Evolutionary conservation across 106 monocot genomes (phyloP), one percentile per base, ranked within the genome.

Genomic region (Allium sativum): DNA sequence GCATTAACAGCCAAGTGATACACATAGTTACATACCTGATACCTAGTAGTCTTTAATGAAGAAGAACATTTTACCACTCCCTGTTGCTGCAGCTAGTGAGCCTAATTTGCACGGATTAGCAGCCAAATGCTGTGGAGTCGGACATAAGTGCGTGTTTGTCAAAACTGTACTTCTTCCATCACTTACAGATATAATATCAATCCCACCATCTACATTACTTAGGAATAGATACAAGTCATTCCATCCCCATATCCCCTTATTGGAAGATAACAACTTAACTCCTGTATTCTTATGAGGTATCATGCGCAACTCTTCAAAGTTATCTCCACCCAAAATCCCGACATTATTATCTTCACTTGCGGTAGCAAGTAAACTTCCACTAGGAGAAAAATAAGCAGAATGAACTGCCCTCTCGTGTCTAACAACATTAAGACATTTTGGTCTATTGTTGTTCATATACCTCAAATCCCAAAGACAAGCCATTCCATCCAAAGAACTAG

Each of bases 161-260:
- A 89, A 51, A 54, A 73, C 7, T 2, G 18, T 73, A 12, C 42
- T 81, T 0, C 66, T 68, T 59, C 58, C 82, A 41, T 55, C 54
- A 10, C 10, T 54, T 4, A 58, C 56, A 18, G 76, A 80, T 56
- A 94, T 86, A 14, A 89, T 51, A 73, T 94, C 93, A 22, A 94
- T 70, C 50, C 78, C 83, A 48, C 87, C 65, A 44, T 54, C 44
- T 84, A 84, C 70, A 45, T 94, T 90, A 8, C 90, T 89, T 44
- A 90, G 7, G 58, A 78, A 94, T n/a, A 94, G 16, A 18, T 77
- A 70, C 0, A 72, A 74, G 67, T 94, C 89, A 65, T 85, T 81
- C 94, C 94, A 94, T 20, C 94, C 89, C 94, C 94, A 94, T 69
- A 94, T 75, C 56, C 86, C 94, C 71, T 89, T 94, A 1, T 45